Evolutionary conservation across 768 basidiomycete genomes (phyloP), one percentile per base, ranked within the genome.

Genomic region (Ramaria sp.): DNA sequence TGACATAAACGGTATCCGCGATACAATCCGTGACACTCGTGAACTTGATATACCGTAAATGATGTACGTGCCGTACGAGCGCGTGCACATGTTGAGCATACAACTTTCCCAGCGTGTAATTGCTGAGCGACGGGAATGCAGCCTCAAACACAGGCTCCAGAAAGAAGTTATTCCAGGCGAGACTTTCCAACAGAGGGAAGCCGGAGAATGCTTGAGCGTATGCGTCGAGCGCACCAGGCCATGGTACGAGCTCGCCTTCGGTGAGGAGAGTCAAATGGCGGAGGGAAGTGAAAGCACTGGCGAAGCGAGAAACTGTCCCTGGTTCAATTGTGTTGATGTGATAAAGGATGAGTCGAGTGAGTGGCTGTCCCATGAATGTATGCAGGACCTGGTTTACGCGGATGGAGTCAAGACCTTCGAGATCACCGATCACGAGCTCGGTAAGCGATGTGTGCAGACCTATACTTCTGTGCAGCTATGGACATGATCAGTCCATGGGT

Each of bases 161-260:
- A 20, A 12, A 9, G 27, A 44, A 55, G 37, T 55, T 55, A 18
- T 55, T 55, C 53, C 53, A 55, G 24, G 43, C 44, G 20, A 55
- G 34, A 25, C 34, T 45, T 4, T 45, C 53, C 7, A 55, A 42
- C 43, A 47, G 45, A n/a, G 44, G 25, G 12, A 55, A 34, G 3
- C 42, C 30, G 7, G 16, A 27, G 10, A 55, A n/a, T 8, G 18
- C 34, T 32, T 44, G 39, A 3, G 53, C 44, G 24, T 45, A 55
- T 15, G 25, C 24, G 20, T 55, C 53, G 12, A 55, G 43, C 8
- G 28, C 18, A 32, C 52, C 52, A 25, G 39, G 53, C 53, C 53
- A 55, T 18, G 53, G 53, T 36, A 20, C 53, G 20, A 55, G 53
- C 15, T 48, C 53, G 53, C 42, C 25, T 45, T 55, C 53, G 41